These are phyloP conservation scores for Euphorbia corollata DNA, from an alignment of 441 rosid genomes.

Conservation along the genomic window DNA sequence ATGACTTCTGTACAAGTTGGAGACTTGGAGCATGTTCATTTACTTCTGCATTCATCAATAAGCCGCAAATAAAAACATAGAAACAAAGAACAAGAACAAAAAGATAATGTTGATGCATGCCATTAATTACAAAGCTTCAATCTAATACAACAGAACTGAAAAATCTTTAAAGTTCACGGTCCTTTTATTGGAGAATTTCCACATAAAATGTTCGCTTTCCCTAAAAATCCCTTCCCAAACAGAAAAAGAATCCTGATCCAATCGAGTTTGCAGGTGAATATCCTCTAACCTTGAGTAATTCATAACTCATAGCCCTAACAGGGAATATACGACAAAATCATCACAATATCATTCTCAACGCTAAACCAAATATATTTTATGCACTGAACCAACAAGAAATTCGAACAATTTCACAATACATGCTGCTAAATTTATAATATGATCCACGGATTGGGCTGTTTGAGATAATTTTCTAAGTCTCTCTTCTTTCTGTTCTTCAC, in stretches of 20 bases:
- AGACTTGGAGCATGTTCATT: slow-evolving; percentile 11
- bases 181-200: not conserved
- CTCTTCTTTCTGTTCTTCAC: not conserved
- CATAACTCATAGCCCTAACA: not conserved
- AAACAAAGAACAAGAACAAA: not conserved
- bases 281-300: not conserved
- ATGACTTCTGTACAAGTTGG: slow-evolving; percentile 11
- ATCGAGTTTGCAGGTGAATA: not conserved
- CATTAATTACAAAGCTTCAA: not conserved
- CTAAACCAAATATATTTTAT: not conserved
- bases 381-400: not conserved
- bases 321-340: not conserved
- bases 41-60: slow-evolving; percentile 19
- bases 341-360: not conserved
- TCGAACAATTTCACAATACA: not conserved
- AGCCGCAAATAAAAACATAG: slow-evolving; percentile 13
- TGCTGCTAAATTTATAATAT: not conserved
- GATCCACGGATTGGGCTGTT: not conserved
- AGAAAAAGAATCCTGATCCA: not conserved
- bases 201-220: not conserved
- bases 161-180: not conserved
- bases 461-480: not conserved
- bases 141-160: not conserved
- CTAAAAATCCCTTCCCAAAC: not conserved
- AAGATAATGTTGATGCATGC: not conserved